A percentile compares a stretch with the other conserved stretches of the same genome.
Evolutionary conservation across 2,329 filamentous ascomycete species (phyloP).

Genomic region (Emericellopsis cladophorae): DNA sequence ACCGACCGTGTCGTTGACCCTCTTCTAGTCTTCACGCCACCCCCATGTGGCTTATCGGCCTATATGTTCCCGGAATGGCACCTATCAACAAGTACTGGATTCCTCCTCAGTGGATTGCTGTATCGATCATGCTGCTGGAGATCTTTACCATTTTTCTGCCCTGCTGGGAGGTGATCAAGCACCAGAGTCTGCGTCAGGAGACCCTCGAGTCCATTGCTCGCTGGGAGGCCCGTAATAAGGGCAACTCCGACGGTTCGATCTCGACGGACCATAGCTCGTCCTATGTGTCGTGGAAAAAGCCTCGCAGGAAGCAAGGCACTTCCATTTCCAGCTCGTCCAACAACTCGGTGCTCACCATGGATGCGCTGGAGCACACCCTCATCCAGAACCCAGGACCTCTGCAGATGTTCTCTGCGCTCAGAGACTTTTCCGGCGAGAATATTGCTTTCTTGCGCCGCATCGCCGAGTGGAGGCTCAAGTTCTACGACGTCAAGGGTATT

Average conservation of each 20-base stretch:
- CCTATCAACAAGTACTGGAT: slow-evolving; percentile 40
- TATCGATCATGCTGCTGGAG: slow-evolving; percentile 48
- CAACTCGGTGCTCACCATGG: slow-evolving; percentile 36
- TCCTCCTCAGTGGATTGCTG: slow-evolving; percentile 44
- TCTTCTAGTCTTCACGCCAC: slow-evolving; percentile 44
- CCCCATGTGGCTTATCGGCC: slow-evolving; percentile 53
- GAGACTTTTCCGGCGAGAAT: slow-evolving; percentile 61
- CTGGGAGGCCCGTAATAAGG: slow-evolving; percentile 26
- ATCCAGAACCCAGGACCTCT: slow-evolving; percentile 45
- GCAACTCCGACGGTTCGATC: slow-evolving; percentile 13
- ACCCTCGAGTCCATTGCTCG: slow-evolving; percentile 29
- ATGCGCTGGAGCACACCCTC: slow-evolving; percentile 48
- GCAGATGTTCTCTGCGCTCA: slow-evolving; percentile 49
- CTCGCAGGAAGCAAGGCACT: slow-evolving; percentile 16
- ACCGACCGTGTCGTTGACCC: background rate
- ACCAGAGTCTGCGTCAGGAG: slow-evolving; percentile 24
- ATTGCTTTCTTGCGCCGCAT: slow-evolving; percentile 53
- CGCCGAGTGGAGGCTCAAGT: slow-evolving; percentile 22
- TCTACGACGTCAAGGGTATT: slow-evolving; percentile 10
- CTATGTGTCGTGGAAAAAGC: slow-evolving; percentile 15
- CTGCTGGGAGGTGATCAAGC: slow-evolving; percentile 40
- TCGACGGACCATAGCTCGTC: slow-evolving; percentile 14
- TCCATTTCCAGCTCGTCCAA: slow-evolving; percentile 21
- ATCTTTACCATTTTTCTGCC: slow-evolving; percentile 50
- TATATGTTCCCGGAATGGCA: slow-evolving; percentile 37